Base-by-base conservation (phyloP, 768 basidiomycete species). In the Tulasnella sp. region DNA sequence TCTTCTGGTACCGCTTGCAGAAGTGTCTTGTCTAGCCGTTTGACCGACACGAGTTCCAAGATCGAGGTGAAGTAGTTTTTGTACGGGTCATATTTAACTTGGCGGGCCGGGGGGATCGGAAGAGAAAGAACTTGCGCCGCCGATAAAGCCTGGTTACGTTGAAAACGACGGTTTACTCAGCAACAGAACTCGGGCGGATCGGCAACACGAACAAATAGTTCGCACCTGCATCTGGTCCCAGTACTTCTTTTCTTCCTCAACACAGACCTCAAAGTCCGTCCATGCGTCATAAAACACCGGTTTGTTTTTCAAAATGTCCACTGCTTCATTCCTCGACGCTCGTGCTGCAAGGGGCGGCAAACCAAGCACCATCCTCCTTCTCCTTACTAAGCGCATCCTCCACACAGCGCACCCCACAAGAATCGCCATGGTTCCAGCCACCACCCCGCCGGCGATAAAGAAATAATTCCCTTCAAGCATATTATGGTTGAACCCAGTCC, bases 31-130 rank as follows among this genome's bases (percentile, higher is more conserved):
- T 67, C 61, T 5, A 67, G n/a, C 61, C 61, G 61, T 16, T 67
- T 26, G 29, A 67, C 61, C 32, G 61, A 67, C 5, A 67, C 61
- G 26, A 67, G 61, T 67, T 67, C 29, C 32, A 67, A 35, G 26
- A 67, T 29, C 29, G 61, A 67, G 26, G 61, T 67, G 61, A 67
- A 67, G 61, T 67, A 35, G 32, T 67, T 67, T 23, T 67, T 67
- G 61, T 26, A 67, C 11, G 16, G 32, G 11, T 67, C 11, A 32
- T 35, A 5, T 3, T 13, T 67, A 0, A 26, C 29, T 35, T 67
- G 29, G 2, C 23, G 11, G 15, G 0, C 26, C 26, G 11, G 29
- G 3, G 29, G 61, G 15, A 32, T 32, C 16, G 61, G 61, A 16
- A 67, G 26, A 67, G 61, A 35, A 26, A 67, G 11, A 6, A 67